Conservation (phyloP, 352 stramenopile species). For the Thalassiosira hispida region DNA sequence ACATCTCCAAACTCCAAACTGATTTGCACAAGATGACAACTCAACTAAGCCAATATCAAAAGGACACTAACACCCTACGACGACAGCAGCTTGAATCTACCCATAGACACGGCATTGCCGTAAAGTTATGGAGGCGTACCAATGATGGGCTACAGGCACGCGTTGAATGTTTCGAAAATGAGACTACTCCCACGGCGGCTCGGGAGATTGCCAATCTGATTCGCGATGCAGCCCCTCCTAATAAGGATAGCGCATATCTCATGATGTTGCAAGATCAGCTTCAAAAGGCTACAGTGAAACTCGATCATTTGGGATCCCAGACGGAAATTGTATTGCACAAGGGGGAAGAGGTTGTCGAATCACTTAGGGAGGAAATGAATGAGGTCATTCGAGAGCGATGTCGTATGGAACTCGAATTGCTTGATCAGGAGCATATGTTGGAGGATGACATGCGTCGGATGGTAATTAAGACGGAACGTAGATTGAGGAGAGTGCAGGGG, state of each 20-base stretch:
- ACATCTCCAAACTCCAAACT: conserved; percentile 38
- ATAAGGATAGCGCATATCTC: conserved; percentile 54
- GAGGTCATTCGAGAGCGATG: conserved; percentile 54
- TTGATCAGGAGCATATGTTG: conserved; percentile 48
- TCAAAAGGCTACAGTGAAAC: conserved; percentile 48
- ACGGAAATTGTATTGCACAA: conserved; percentile 57
- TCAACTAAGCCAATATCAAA: conserved; percentile 20
- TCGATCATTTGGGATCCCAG: conserved; percentile 45
- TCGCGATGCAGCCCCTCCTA: conserved; percentile 44
- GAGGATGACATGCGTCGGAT: conserved; percentile 52
- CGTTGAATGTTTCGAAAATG: conserved; percentile 47
- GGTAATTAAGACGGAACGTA: conserved; percentile 41
- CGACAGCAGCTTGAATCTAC: conserved; percentile 51
- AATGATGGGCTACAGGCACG: conserved; percentile 46
- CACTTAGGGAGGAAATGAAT: conserved; percentile 54
- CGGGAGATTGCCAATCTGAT: conserved; percentile 53
- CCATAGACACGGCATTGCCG: conserved; percentile 37
- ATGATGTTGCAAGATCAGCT: conserved; percentile 58
- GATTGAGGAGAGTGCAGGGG: conserved; percentile 46
- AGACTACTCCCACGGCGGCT: conserved; percentile 34
- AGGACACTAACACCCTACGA: conserved; percentile 40
- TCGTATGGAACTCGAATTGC: conserved; percentile 56
- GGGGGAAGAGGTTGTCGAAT: conserved; percentile 55
- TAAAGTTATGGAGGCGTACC: conserved; percentile 45
- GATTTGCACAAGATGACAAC: conserved; percentile 30